phyloP scores from a whole-genome alignment of 108 stramenopile genomes.

The Cyclotella baltica region DNA sequence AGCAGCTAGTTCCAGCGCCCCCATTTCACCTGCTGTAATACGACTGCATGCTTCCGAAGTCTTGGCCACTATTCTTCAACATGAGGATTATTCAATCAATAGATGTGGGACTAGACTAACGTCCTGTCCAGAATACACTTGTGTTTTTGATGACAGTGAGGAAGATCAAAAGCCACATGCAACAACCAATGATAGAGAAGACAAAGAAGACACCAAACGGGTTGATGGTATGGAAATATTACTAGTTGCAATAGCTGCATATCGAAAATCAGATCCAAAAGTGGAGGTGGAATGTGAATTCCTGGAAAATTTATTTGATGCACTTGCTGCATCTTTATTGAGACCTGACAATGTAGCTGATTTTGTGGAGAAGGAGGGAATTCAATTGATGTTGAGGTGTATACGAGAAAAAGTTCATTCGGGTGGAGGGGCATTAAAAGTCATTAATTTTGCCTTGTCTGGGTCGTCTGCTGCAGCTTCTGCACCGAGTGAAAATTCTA shows the following conservation, averaged over 20 bases:
- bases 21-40: slow-evolving; percentile 33
- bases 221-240: slow-evolving; percentile 78
- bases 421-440: slow-evolving; percentile 66
- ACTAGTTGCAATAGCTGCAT: slow-evolving; percentile 63
- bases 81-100: slow-evolving; percentile 59
- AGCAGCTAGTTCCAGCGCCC: slow-evolving; percentile 2
- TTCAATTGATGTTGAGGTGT: slow-evolving; percentile 79
- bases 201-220: not conserved
- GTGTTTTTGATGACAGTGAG: slow-evolving; percentile 30
- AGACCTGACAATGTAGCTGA: slow-evolving; percentile 57
- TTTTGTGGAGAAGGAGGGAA: slow-evolving; percentile 76
- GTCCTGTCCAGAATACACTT: slow-evolving; percentile 27
- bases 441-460: slow-evolving; percentile 70
- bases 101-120: slow-evolving; percentile 32
- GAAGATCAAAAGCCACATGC: slow-evolving; percentile 21
- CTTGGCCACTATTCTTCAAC: slow-evolving; percentile 66
- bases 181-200: not conserved
- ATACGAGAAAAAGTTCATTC: slow-evolving; percentile 77
- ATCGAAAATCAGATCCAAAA: slow-evolving; percentile 71
- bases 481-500: not conserved
- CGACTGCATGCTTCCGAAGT: slow-evolving; percentile 60
- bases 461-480: slow-evolving; percentile 11
- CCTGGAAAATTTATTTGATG: slow-evolving; percentile 72
- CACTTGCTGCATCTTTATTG: slow-evolving; percentile 64
- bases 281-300: slow-evolving; percentile 74